These are phyloP conservation scores for Astrothelium subdiscretum DNA, from an alignment of 495 filamentous ascomycete species.

Conservation along the genomic window DNA sequence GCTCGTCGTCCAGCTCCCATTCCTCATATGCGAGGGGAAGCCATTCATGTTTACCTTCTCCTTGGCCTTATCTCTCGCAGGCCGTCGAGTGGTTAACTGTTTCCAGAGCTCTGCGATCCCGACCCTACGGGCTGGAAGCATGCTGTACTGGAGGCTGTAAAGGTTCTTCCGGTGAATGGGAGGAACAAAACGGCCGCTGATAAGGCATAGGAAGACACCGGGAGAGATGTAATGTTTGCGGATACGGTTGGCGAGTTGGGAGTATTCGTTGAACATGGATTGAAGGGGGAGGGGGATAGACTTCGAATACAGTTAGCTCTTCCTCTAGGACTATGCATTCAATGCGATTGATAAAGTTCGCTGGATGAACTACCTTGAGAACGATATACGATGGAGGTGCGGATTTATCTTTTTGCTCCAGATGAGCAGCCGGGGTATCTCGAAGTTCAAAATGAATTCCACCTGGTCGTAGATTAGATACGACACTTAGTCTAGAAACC, in stretches of 20 bases:
- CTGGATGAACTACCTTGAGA: conserved; percentile 74
- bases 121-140: conserved; percentile 75
- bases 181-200: conserved; percentile 73
- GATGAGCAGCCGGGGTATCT: conserved; percentile 45
- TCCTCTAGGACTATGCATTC: too few species aligned
- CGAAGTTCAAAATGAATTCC: conserved; percentile 85
- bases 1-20: neutral
- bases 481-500: too few species aligned
- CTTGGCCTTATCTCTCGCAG: neutral
- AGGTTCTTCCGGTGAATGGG: conserved; percentile 89
- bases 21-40: neutral
- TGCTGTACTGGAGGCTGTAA: conserved; percentile 96
- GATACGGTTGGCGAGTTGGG: conserved; percentile 82
- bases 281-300: conserved; percentile 81
- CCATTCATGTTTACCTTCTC: neutral
- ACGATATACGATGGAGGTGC: conserved; percentile 55
- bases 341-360: too few species aligned
- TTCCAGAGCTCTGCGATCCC: conserved; percentile 79
- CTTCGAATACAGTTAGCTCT: conserved; percentile 31
- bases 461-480: conserved; percentile 35
- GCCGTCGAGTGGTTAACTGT: conserved; percentile 41
- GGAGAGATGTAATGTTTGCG: conserved; percentile 91
- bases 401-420: conserved; percentile 15
- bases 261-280: conserved; percentile 94
- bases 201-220: conserved; percentile 70